Evolutionary conservation across 2,329 filamentous ascomycete species (phyloP).

Genomic region (Atkinsonella hypoxylon): DNA sequence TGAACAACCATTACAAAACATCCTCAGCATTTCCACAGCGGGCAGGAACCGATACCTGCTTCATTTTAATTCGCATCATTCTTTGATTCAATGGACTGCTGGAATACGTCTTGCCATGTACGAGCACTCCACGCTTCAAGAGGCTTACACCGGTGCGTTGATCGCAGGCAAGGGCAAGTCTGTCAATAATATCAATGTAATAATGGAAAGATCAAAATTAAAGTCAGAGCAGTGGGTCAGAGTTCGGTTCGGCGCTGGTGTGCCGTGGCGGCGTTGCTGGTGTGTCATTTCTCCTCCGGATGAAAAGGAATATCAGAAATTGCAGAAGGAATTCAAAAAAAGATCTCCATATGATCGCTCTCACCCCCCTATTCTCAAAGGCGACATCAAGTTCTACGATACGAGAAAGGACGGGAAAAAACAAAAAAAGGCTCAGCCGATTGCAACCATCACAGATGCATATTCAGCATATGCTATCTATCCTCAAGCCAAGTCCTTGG

Average conservation of each 20-base stretch:
- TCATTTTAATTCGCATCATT: conserved; percentile 92
- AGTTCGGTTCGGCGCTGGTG: conserved; percentile 89
- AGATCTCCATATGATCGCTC: conserved; percentile 72
- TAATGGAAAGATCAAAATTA: conserved; percentile 70
- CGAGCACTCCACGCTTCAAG: conserved; percentile 84
- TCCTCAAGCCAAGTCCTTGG: conserved; percentile 83
- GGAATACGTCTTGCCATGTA: conserved; percentile 89
- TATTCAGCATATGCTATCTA: conserved; percentile 94
- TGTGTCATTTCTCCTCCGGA: conserved; percentile 87
- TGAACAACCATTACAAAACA: conserved; percentile 80
- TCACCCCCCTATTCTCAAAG: conserved; percentile 56
- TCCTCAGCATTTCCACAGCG: conserved; percentile 89
- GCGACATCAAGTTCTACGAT: conserved; percentile 92
- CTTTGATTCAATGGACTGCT: conserved; percentile 89
- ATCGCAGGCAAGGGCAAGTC: conserved; percentile 88
- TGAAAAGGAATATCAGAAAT: conserved; percentile 79
- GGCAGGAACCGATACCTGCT: conserved; percentile 90
- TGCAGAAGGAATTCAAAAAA: conserved; percentile 73
- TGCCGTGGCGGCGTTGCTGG: conserved; percentile 94
- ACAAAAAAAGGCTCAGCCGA: conserved; percentile 80
- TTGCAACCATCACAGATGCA: conserved; percentile 82
- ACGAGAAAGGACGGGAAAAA: conserved; percentile 62
- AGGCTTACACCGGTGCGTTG: conserved; percentile 90
- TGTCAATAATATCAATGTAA: conserved; percentile 79
- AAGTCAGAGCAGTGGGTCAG: conserved; percentile 87